Conservation (phyloP, 2,329 filamentous ascomycete species). For the Magnaporthiopsis incrustans region DNA sequence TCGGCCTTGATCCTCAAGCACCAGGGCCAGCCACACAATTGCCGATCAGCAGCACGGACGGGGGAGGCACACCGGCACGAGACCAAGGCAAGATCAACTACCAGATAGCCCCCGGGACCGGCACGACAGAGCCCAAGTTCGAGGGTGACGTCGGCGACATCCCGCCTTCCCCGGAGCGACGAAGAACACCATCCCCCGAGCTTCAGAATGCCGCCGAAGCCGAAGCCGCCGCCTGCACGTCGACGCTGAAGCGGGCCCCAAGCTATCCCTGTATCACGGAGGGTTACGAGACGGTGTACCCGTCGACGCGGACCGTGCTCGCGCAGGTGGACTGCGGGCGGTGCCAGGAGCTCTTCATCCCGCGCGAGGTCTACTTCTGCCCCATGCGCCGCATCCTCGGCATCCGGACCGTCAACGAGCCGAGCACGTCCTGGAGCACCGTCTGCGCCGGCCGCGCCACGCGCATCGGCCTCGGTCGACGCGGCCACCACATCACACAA, state of each 20-base stretch:
- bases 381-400: constrained; percentile 1
- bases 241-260: not conserved
- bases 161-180: not conserved
- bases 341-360: constrained; percentile 6
- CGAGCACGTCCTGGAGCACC: constrained; percentile 6
- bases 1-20: not conserved
- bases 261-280: constrained; percentile 8
- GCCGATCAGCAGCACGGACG: not conserved
- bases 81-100: not conserved
- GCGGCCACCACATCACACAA: not conserved
- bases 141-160: not conserved
- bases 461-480: not conserved
- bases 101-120: too few species aligned
- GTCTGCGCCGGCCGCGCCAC: constrained; percentile 2
- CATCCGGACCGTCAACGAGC: not conserved
- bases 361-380: constrained; percentile 6
- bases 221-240: constrained; percentile 3
- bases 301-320: constrained; percentile 8
- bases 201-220: not conserved
- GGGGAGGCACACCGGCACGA: not conserved
- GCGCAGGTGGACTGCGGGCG: constrained; percentile 9
- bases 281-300: constrained; percentile 9
- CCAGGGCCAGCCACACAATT: not conserved
- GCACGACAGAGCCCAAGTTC: not conserved
- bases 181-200: not conserved